Evolutionary conservation across 768 basidiomycete genomes (phyloP), one percentile per base, ranked within the genome.

Genomic region (Filobasidium wieringae): DNA sequence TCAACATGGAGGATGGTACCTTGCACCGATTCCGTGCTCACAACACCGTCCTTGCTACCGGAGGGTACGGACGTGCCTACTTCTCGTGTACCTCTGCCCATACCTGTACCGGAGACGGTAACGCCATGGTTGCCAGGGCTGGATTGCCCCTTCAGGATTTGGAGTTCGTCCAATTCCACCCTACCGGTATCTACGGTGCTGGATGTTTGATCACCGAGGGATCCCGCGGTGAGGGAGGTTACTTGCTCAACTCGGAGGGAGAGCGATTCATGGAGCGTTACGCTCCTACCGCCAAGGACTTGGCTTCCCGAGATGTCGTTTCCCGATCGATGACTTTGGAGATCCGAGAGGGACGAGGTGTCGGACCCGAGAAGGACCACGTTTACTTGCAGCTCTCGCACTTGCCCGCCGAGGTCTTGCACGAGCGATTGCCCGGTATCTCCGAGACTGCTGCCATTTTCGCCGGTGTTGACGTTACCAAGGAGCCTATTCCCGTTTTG

Each of bases 241-340:
- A 97, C 77, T 80, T 99, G 64, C 78, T 99, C 72, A 97, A 99
- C 79, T 88, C 90, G 8, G 86, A 97, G 79, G 95, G 95, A 72
- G 95, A 99, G 76, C 87, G 95, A 59, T 99, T 99, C 80, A 99
- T 99, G 95, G 93, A 97, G 76, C 88, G 93, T 74, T 97, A 97
- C 74, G 95, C 95, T 0, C 95, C 95, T 9, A 96, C 93, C 41
- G 95, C 95, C 62, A 97, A 97, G 80, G 95, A 99, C 80, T 82
- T 99, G 65, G 95, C 95, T 39, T 99, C 95, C 45, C 91, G 95
- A 71, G 95, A 99, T 71, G 95, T 99, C 70, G 95, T 99, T 32
- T 97, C 95, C 50, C 90, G 95, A 67, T 91, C 88, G 53, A 99
- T 97, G 93, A 99, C 95, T 45, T 80, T 97, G 66, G 95, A 99